Evolutionary conservation across 2,329 filamentous ascomycete species (phyloP), one percentile per base, ranked within the genome.

Genomic region (Claviceps sp.): DNA sequence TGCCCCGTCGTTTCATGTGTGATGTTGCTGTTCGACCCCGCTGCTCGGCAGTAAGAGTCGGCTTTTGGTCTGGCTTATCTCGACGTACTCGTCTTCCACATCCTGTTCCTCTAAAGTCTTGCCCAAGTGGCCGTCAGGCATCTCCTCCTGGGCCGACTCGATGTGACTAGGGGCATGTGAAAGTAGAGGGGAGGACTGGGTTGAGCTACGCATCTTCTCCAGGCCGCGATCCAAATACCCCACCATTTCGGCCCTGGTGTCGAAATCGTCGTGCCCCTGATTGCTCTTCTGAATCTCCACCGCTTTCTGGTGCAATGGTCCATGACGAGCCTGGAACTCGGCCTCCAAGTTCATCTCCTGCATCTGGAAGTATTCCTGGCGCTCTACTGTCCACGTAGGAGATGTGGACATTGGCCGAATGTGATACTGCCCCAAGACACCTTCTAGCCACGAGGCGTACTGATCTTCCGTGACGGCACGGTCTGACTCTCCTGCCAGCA

Each of bases 281-380:
- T 60, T 60, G 26, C 47, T 44, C 14, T 38, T 44, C 16, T 63
- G 61, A 8, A 70, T 61, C 2, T 70, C 68, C 52, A 68, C 64
- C 0, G 66, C 70, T 55, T 75, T 76, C 43, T 61, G 64, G 58
- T 72, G 73, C 5, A 80, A 62, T 11, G 69, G 66, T 7, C 74
- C 71, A 55, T 73, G 71, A 14, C 66, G 65, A 22, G 62, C 58
- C 55, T 70, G 67, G 51, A 80, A 74, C 52, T 78, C 75, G 0
- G 64, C 61, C 58, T 77, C 75, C 1, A 80, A 66, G 30, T 70
- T 67, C 43, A 66, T 68, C 59, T 80, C 75, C 47, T 73, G 70
- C 51, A 68, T 64, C 34, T 68, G 64, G 16, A 75, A 65, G 4
- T 65, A 68, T 14, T 67, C 65, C 16, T 63, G 60, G 24, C 72